phyloP scores from a whole-genome alignment of 495 filamentous ascomycete genomes.

The Penicillium odoratum region DNA sequence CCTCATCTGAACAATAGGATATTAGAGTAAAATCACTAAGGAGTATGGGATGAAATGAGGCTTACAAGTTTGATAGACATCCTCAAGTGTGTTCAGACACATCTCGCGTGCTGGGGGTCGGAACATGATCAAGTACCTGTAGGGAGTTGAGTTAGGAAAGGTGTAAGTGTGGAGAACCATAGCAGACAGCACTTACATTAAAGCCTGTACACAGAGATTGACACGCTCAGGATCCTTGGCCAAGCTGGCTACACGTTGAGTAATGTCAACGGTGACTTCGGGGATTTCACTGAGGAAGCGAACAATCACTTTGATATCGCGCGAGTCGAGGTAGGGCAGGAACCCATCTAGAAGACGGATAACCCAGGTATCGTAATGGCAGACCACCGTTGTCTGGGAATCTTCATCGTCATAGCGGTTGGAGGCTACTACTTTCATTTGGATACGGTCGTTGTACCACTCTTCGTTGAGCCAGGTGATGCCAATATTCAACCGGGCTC shows the following conservation, averaged over 20 bases:
- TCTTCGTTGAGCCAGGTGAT: conserved; percentile 94
- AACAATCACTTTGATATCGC: conserved; percentile 79
- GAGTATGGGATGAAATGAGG: neutral
- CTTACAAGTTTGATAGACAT: conserved; percentile 73
- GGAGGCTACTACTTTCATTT: conserved; percentile 42
- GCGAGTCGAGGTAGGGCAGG: conserved; percentile 77
- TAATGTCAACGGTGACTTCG: conserved; percentile 65
- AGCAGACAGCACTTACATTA: conserved; percentile 51
- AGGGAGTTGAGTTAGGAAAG: conserved; percentile 13
- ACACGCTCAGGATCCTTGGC: conserved; percentile 86
- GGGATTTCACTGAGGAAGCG: conserved; percentile 92
- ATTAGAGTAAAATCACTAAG: conserved; percentile 14
- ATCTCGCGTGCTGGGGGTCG: conserved; percentile 79
- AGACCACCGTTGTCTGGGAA: conserved; percentile 28
- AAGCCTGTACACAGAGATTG: conserved; percentile 57
- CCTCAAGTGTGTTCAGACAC: conserved; percentile 78
- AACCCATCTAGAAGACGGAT: conserved; percentile 83
- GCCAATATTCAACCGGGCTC: conserved; percentile 79
- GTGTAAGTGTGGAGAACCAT: neutral
- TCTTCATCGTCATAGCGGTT: conserved; percentile 43
- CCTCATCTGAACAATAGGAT: conserved; percentile 34
- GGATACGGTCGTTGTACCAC: conserved; percentile 90
- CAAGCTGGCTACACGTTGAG: conserved; percentile 73
- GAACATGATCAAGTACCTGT: conserved; percentile 79
- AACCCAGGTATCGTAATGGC: conserved; percentile 79